A percentile compares a stretch with the other conserved stretches of the same genome.
phyloP scores from a whole-genome alignment of 352 stramenopile genomes.

The Thraustochytrium sp. region DNA sequence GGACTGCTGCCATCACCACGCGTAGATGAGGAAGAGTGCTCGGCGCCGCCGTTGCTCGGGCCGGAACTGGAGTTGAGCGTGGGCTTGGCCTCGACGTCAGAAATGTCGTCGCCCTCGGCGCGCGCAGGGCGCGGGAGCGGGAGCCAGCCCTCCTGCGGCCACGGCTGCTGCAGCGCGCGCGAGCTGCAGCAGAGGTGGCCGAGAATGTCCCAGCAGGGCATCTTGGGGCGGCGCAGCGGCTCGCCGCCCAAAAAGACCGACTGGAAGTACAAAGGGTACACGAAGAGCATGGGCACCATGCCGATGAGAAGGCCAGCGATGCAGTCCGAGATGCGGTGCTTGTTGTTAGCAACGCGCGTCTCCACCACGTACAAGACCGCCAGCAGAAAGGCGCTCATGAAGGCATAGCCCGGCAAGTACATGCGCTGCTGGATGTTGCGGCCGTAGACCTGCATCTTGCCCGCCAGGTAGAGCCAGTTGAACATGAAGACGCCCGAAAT shows the following conservation, averaged over 20 bases:
- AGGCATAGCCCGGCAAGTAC: neutral
- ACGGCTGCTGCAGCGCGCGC: neutral
- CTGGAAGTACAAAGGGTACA: slow-evolving; percentile 3
- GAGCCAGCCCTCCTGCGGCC: slow-evolving; percentile 11
- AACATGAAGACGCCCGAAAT: slow-evolving; percentile 31
- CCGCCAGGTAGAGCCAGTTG: slow-evolving; percentile 19
- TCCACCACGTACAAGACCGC: neutral
- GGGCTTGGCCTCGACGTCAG: too few species aligned
- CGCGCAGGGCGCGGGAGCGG: too few species aligned
- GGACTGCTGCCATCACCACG: too few species aligned
- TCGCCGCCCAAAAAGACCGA: slow-evolving; percentile 2
- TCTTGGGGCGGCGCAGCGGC: neutral
- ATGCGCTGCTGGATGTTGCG: slow-evolving; percentile 18
- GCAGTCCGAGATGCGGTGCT: slow-evolving; percentile 14
- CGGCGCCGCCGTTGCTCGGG: too few species aligned
- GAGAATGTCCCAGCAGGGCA: neutral
- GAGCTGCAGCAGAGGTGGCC: neutral
- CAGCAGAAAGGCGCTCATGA: slow-evolving; percentile 9
- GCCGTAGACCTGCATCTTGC: slow-evolving; percentile 9
- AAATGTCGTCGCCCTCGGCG: too few species aligned
- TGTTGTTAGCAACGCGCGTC: slow-evolving; percentile 7
- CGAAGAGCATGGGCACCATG: neutral
- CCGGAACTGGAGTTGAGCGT: too few species aligned
- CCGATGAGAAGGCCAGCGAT: slow-evolving; percentile 1
- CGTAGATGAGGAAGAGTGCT: too few species aligned